Evolutionary conservation across 371 early-diverging fungal genomes (phyloP).

Genomic region (Dinochytrium kinnereticum): DNA sequence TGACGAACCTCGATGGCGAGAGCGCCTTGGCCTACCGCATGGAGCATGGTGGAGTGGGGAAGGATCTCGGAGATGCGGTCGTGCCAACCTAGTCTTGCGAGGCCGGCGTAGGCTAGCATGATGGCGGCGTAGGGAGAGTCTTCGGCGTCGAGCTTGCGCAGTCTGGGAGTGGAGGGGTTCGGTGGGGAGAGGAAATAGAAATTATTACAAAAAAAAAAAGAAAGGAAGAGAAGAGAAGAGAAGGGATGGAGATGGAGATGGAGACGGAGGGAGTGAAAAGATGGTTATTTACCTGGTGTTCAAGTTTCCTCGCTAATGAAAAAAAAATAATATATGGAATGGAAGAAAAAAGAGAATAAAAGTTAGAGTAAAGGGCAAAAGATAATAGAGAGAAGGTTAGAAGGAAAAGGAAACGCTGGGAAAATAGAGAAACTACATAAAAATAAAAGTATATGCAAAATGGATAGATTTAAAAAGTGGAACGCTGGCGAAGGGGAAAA

Average conservation of each 20-base stretch:
- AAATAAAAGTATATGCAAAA: no score
- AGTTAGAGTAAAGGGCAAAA: no score
- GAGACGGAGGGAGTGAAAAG: neutral
- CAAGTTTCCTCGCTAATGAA: slow-evolving; percentile 70
- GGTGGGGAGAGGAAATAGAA: no score
- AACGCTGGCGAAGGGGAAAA: neutral
- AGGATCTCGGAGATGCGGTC: slow-evolving; percentile 76
- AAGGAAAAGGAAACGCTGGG: no score
- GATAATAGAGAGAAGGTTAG: no score
- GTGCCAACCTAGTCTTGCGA: slow-evolving; percentile 68
- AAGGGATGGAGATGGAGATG: neutral
- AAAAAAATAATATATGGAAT: neutral
- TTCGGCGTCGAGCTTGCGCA: slow-evolving; percentile 84
- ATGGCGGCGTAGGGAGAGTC: slow-evolving; percentile 78
- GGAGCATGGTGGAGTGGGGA: slow-evolving; percentile 64
- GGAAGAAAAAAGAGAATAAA: slow-evolving; percentile 1
- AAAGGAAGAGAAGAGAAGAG: neutral
- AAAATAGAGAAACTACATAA: no score
- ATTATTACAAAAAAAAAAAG: no score
- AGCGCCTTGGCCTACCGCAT: slow-evolving; percentile 97
- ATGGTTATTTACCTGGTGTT: slow-evolving; percentile 72
- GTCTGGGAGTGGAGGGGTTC: slow-evolving; percentile 31
- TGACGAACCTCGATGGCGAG: slow-evolving; percentile 85
- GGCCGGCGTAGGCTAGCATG: slow-evolving; percentile 89
- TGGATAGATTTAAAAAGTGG: neutral